A percentile compares a stretch with the other conserved stretches of the same genome.
Conservation (phyloP, 2,329 filamentous ascomycete species). For the Colletotrichum nymphaeae region DNA sequence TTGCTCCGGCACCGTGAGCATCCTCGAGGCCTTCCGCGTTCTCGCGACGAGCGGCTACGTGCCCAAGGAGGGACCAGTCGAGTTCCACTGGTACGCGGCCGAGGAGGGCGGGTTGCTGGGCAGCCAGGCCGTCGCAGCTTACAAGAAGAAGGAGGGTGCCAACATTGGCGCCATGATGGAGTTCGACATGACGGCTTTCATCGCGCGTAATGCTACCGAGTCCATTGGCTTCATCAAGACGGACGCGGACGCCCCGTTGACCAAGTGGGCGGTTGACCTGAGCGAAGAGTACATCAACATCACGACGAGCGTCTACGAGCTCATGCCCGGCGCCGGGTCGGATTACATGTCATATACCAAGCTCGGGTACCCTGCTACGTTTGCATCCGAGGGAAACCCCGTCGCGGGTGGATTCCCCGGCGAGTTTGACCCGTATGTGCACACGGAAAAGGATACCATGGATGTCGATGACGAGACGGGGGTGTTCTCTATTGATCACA, state of each 20-base stretch:
- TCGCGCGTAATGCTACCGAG: conserved; percentile 50
- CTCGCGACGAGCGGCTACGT: conserved; percentile 60
- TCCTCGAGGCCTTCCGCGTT: conserved; percentile 77
- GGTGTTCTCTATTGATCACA: conserved; percentile 52
- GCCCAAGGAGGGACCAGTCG: conserved; percentile 59
- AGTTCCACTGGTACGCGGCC: conserved; percentile 86
- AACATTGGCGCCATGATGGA: conserved; percentile 81
- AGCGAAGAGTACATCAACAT: conserved; percentile 51
- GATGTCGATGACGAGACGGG: conserved; percentile 50
- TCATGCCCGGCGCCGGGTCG: conserved; percentile 48
- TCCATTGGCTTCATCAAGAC: conserved; percentile 53
- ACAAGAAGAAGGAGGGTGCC: conserved; percentile 71
- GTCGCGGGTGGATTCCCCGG: conserved; percentile 43
- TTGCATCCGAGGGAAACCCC: conserved; percentile 52
- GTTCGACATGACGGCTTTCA: conserved; percentile 55
- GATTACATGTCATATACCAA: conserved; percentile 55
- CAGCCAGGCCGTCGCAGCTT: conserved; percentile 74
- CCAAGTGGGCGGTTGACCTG: conserved; percentile 48
- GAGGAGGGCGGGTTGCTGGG: conserved; percentile 77
- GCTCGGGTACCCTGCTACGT: conserved; percentile 51
- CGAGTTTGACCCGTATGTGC: conserved; percentile 52
- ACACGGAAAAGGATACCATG: conserved; percentile 50
- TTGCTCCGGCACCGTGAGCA: conserved; percentile 78
- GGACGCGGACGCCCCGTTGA: conserved; percentile 48
- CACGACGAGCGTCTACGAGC: conserved; percentile 46